phyloP scores from a whole-genome alignment of 192 early-diverging fungal genomes.

The Coemansia sp. region DNA sequence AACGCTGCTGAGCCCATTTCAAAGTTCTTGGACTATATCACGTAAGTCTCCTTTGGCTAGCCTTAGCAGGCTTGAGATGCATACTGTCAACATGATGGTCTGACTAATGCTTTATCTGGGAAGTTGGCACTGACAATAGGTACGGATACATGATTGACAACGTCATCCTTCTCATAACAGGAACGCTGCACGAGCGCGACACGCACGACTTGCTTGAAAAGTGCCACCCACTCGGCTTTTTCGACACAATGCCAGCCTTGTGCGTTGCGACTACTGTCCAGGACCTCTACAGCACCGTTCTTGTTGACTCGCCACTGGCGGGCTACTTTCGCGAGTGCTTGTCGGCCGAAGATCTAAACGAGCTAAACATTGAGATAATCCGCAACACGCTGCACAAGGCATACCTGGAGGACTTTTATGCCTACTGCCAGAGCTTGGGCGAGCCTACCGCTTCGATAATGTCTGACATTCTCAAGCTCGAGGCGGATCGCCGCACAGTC shows the following conservation, averaged over 20 bases:
- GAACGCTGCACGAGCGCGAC: slow-evolving; percentile 97
- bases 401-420: slow-evolving; percentile 98
- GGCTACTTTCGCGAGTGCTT: slow-evolving; percentile 98
- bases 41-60: slow-evolving; percentile 57
- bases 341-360: slow-evolving; percentile 96
- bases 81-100: background rate
- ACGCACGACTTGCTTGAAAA: slow-evolving; percentile 95
- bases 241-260: slow-evolving; percentile 97
- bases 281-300: slow-evolving; percentile 94
- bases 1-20: slow-evolving; percentile 84
- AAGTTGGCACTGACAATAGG: slow-evolving; percentile 7
- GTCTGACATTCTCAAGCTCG: slow-evolving; percentile 94
- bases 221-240: slow-evolving; percentile 97
- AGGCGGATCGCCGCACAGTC: slow-evolving; percentile 96
- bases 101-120: background rate
- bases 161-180: slow-evolving; percentile 96
- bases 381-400: slow-evolving; percentile 99
- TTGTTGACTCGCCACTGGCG: slow-evolving; percentile 97
- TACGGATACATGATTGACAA: slow-evolving; percentile 99
- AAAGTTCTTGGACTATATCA: slow-evolving; percentile 96
- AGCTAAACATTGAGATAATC: slow-evolving; percentile 99
- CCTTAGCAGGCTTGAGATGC: background rate
- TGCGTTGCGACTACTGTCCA: slow-evolving; percentile 96
- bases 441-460: slow-evolving; percentile 91
- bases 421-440: slow-evolving; percentile 81